Evolutionary conservation across 306 rosid species (phyloP), one percentile per base, ranked within the genome.

Genomic region (Cucurbita pepo): DNA sequence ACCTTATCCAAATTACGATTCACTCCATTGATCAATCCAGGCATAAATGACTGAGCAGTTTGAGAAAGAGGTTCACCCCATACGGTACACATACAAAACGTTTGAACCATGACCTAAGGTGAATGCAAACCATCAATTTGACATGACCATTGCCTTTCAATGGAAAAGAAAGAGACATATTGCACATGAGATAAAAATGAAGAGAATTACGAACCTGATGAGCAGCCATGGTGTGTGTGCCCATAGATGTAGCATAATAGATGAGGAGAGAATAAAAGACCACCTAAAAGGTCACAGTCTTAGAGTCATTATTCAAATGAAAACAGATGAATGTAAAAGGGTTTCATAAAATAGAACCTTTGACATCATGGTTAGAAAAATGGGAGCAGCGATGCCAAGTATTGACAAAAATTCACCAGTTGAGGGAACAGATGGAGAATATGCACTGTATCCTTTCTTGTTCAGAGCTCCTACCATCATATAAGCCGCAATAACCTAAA

Each of bases 11-110:
- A 82, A 79, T 69, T 93, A 51, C 80, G 81, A 51, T 87, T 79
- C 41, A 57, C 87, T 78, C 98, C 98, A 80, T 69, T 81, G 36
- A 93, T 45, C 77, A 88, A 83, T 79, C 86, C 97, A 1, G 97
- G 98, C 93, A 93, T 88, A 93, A 90, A 93, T 41, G 98, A 82
- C 58, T 93, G 97, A 18, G 98, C 98, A 59, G 98, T 88, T 85
- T 93, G 98, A 61, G 97, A 90, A 59, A 93, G 93, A 81, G 98
- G 98, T 77, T 93, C 97, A 55, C 98, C 98, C 97, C 93, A 93
- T 55, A 93, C 97, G 1, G 97, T 85, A 84, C 96, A 88, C 82
- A 82, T 86, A 81, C 74, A 69, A 77, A 84, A 87, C 12, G 88
- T 83, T 88, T 93, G 98, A 75, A 93, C 56, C 97, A 93, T 86